Evolutionary conservation across 169 alveolate species (phyloP).

Genomic region (Besnoitia besnoiti): DNA sequence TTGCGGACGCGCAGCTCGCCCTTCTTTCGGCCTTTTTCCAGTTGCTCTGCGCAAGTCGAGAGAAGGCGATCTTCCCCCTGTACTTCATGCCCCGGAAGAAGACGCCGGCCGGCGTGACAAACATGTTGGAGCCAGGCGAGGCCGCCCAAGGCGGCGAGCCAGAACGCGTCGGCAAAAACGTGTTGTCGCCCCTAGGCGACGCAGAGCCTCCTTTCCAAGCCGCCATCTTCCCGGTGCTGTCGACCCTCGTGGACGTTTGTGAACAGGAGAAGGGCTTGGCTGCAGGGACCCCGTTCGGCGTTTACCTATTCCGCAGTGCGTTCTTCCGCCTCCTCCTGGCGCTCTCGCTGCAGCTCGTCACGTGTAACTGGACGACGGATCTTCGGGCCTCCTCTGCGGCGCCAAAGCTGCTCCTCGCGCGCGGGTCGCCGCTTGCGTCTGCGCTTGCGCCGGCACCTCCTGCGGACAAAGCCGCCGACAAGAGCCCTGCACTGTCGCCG

Average conservation of each 20-base stretch:
- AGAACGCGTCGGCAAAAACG: not conserved
- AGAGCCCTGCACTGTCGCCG: not conserved
- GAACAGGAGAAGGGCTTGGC: not conserved
- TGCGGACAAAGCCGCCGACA: not conserved
- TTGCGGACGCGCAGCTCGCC: constrained; percentile 4
- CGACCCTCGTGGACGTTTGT: not conserved
- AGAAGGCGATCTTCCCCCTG: not conserved
- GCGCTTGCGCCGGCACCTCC: not conserved
- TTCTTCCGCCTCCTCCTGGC: constrained; percentile 22
- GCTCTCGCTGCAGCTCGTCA: not conserved
- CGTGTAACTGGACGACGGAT: constrained; percentile 39
- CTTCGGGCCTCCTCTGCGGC: not conserved
- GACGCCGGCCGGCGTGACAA: not conserved
- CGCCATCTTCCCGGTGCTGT: not conserved
- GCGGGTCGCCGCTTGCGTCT: not conserved
- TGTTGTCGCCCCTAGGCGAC: not conserved
- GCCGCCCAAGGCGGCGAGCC: not conserved
- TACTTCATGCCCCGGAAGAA: not conserved
- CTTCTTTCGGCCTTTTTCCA: constrained; percentile 24
- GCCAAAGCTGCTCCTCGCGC: not conserved
- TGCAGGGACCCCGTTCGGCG: not conserved
- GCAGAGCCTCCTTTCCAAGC: constrained; percentile 4
- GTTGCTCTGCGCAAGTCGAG: not conserved
- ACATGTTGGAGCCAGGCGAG: not conserved
- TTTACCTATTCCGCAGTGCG: not conserved